Evolutionary conservation across 208 protist genomes (phyloP).

Genomic region (Angomonas ambiguus): DNA sequence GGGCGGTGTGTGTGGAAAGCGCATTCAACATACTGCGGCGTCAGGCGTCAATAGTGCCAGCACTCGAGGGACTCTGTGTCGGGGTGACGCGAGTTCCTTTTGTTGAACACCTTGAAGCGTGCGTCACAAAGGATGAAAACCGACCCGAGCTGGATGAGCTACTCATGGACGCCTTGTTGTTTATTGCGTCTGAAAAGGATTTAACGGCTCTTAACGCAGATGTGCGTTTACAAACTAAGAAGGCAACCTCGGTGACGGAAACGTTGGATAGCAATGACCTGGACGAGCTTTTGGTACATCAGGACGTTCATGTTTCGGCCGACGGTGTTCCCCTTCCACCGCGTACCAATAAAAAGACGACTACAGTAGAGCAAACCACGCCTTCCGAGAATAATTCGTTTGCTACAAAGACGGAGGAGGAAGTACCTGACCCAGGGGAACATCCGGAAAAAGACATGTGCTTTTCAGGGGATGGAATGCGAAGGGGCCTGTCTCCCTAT

Average conservation of each 20-base stretch:
- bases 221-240: background rate
- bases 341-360: no score
- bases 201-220: background rate
- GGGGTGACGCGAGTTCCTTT: slow-evolving; percentile 31
- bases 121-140: slow-evolving; percentile 20
- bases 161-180: slow-evolving; percentile 31
- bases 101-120: slow-evolving; percentile 22
- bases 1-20: background rate
- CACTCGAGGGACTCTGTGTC: slow-evolving; percentile 42
- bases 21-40: slow-evolving; percentile 22
- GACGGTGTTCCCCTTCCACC: no score
- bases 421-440: no score
- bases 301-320: no score
- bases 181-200: slow-evolving; percentile 17
- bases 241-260: background rate
- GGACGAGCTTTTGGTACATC: no score
- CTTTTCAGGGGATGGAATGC: no score
- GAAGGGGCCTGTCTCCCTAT: background rate
- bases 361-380: no score
- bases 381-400: no score
- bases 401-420: no score
- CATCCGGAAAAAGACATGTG: background rate
- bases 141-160: slow-evolving; percentile 20
- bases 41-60: slow-evolving; percentile 39
- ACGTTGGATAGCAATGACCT: no score